phyloP scores from a whole-genome alignment of 805 yeast genomes.

The Kluyveromyces wickerhamii region DNA sequence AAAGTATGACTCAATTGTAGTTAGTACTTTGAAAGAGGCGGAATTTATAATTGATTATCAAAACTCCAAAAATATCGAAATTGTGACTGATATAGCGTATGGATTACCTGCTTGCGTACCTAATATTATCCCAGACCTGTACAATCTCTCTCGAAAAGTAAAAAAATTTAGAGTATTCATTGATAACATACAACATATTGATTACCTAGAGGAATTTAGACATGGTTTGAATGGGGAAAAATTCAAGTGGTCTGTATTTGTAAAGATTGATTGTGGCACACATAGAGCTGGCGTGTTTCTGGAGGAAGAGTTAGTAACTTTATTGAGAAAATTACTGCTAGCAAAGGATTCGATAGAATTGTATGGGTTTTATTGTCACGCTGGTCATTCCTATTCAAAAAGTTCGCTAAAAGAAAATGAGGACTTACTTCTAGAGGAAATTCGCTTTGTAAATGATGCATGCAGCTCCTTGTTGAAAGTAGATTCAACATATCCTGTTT shows the following conservation, averaged over 20 bases:
- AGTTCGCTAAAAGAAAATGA: conserved; percentile 40
- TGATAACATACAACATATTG: conserved; percentile 52
- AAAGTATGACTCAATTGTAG: conserved; percentile 46
- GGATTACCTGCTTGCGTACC: conserved; percentile 53
- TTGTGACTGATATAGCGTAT: conserved; percentile 42
- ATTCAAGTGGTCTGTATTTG: conserved; percentile 50
- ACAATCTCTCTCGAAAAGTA: conserved; percentile 35
- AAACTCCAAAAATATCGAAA: conserved; percentile 17
- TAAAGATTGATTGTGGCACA: conserved; percentile 67
- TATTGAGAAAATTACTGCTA: neutral
- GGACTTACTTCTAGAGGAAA: conserved; percentile 44
- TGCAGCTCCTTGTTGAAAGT: conserved; percentile 28
- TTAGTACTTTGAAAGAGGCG: conserved; percentile 64
- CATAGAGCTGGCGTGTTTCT: conserved; percentile 52
- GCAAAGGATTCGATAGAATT: conserved; percentile 33
- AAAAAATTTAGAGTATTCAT: conserved; percentile 47
- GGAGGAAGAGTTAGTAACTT: neutral
- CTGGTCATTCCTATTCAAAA: conserved; percentile 65
- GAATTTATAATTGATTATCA: conserved; percentile 37
- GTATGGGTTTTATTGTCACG: conserved; percentile 71
- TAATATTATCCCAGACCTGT: conserved; percentile 40
- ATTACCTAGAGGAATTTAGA: conserved; percentile 34
- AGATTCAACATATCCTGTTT: conserved; percentile 25
- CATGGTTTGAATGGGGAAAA: conserved; percentile 12
- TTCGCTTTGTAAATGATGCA: conserved; percentile 49